Conservation (phyloP, 2,329 filamentous ascomycete genomes). For the Falciphora oryzae region DNA sequence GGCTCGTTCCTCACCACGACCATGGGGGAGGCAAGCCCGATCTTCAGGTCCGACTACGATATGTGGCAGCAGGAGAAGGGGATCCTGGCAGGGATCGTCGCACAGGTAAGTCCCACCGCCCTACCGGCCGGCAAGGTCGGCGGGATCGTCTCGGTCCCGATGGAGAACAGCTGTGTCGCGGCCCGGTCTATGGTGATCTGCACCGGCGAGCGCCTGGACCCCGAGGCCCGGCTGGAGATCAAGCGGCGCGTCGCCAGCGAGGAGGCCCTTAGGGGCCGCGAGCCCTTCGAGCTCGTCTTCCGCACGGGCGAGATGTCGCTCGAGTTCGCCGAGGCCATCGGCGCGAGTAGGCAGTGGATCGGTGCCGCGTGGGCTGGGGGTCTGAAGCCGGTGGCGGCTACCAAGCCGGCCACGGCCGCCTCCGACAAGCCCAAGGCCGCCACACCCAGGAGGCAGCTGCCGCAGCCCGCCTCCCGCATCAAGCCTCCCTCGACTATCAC, state of each 20-base stretch:
- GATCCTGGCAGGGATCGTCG: background rate
- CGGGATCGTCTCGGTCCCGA: background rate
- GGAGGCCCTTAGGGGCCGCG: background rate
- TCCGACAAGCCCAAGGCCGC: background rate
- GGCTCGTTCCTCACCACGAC: background rate
- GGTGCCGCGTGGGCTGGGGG: background rate
- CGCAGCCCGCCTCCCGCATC: background rate
- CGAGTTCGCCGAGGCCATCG: conserved; percentile 7
- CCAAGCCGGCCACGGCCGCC: background rate
- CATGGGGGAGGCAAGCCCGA: background rate
- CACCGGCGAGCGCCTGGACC: background rate
- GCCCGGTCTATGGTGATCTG: conserved; percentile 4
- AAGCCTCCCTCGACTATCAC: background rate
- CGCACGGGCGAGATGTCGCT: conserved; percentile 5
- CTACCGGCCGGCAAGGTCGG: background rate
- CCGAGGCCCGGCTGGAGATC: background rate
- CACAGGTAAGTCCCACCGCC: background rate
- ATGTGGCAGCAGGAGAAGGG: background rate
- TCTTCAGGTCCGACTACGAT: background rate
- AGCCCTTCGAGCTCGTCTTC: conserved; percentile 5
- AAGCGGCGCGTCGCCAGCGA: background rate
- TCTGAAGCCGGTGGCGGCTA: too few relatives aligned
- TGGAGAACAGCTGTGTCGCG: background rate
- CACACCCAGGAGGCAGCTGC: background rate
- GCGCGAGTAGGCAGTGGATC: conserved; percentile 5